Base-by-base conservation (phyloP, 2,329 filamentous ascomycete genomes). In the Aspergillus fijiensis region DNA sequence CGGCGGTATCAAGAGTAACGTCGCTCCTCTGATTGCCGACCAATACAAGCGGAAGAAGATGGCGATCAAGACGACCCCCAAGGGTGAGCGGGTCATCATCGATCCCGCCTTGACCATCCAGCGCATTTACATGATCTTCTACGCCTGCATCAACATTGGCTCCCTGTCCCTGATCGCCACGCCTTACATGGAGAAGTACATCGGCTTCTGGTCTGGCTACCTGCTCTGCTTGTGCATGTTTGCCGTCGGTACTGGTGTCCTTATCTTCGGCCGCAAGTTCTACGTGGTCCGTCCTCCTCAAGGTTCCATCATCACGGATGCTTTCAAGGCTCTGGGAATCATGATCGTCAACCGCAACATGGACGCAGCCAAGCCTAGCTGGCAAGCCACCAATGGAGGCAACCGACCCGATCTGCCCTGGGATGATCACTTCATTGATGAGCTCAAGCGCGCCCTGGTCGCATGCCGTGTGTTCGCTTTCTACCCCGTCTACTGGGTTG, bases 391-490 rank as follows among this genome's bases (percentile, higher is more conserved):
- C 60, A 76, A 84, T 60, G 77, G 80, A 57, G 79, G 71, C 47
- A 67, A 70, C 14, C 72, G 75, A 59, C 69, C 74, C 2, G 74
- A 65, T 49, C 23, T 85, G 27, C 78, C 81, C 0, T 91, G 89
- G 87, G 84, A 89, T 57, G 87, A 91, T 67, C 81, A 83, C 66
- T 92, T 91, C 65, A 79, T 92, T 53, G 87, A 90, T 2, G 89
- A 92, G 70, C 78, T 92, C 53, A 89, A 88, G 77, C 86, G 87
- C 47, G 84, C 84, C 2, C 72, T 87, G 10, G 70, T 80, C 70
- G 89, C 88, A 16, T 92, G 89, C 80, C 86, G 88, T 67, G 87
- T 91, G 57, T 91, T 91, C 63, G 70, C 87, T 63, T 91, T 88
- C 80, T 84, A 87, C 59, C 88, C 89, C 47, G 82, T 88, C 66